These are phyloP conservation scores for Pisolithus microcarpus DNA, from an alignment of 768 basidiomycete species.

Conservation along the genomic window DNA sequence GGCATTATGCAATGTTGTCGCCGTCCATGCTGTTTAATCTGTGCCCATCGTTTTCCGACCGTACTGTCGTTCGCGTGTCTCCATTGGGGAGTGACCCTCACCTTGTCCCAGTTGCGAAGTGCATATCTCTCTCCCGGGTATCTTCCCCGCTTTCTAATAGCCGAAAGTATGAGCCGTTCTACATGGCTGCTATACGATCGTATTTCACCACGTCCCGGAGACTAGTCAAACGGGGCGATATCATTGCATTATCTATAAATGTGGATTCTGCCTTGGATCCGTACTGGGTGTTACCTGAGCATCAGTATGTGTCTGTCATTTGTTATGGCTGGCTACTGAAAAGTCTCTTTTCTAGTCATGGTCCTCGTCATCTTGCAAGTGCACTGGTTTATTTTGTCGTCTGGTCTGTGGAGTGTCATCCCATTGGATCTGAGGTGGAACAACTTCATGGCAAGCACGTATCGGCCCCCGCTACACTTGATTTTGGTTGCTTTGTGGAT, in stretches of 20 bases:
- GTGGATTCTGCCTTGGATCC: constrained; percentile 35
- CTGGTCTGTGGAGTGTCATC: constrained; percentile 65
- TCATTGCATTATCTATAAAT: constrained; percentile 60
- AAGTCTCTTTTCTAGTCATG: neutral
- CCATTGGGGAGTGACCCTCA: constrained; percentile 57
- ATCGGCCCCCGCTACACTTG: constrained; percentile 47
- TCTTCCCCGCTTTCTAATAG: constrained; percentile 66
- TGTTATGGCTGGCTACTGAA: neutral
- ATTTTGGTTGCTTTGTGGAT: constrained; percentile 85
- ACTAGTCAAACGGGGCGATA: constrained; percentile 66
- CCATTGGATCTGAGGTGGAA: constrained; percentile 29
- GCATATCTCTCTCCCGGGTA: constrained; percentile 73
- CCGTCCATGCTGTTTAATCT: constrained; percentile 53
- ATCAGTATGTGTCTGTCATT: constrained; percentile 3
- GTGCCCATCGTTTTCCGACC: constrained; percentile 20
- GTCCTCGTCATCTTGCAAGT: constrained; percentile 18
- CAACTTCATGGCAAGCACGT: constrained; percentile 37
- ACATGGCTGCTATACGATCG: constrained; percentile 52
- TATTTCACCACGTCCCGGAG: constrained; percentile 52
- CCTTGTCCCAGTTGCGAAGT: constrained; percentile 57
- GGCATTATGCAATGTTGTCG: constrained; percentile 29
- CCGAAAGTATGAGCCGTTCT: constrained; percentile 54
- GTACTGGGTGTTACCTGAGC: neutral
- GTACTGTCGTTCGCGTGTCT: constrained; percentile 40
- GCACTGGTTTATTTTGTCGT: constrained; percentile 70